phyloP scores from a whole-genome alignment of 176 grass and related monocot species.

The Avena eriantha region DNA sequence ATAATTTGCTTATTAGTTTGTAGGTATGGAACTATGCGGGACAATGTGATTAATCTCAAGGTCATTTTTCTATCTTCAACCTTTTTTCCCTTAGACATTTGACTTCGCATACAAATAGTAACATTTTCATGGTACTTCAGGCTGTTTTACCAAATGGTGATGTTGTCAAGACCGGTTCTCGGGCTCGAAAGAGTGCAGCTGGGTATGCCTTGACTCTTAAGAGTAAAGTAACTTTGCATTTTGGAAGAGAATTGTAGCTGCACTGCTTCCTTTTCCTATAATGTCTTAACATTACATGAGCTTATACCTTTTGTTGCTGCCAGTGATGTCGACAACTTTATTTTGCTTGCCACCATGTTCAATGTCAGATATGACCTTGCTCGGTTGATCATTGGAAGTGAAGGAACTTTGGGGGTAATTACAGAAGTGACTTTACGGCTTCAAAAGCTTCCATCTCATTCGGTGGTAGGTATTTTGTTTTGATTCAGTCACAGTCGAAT shows the following conservation, averaged over 20 bases:
- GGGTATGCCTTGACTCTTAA: conserved; percentile 65
- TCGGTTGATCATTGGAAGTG: conserved; percentile 95
- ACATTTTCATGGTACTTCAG: conserved; percentile 47
- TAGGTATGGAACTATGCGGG: conserved; percentile 99
- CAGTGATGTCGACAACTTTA: not conserved
- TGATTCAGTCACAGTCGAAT: conserved; percentile 2
- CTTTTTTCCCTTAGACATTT: conserved; percentile 20
- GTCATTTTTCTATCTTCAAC: conserved; percentile 47
- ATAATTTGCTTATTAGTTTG: conserved; percentile 78
- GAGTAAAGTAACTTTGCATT: conserved; percentile 2
- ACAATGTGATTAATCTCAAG: conserved; percentile 96
- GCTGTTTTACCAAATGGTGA: conserved; percentile 95
- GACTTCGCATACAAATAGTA: conserved; percentile 26
- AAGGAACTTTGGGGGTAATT: conserved; percentile 95
- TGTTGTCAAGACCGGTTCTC: conserved; percentile 82
- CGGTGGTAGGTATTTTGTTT: conserved; percentile 65
- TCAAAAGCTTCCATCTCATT: conserved; percentile 91
- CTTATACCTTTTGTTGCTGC: conserved; percentile 29
- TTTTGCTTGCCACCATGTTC: conserved; percentile 25
- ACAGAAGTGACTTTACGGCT: conserved; percentile 96
- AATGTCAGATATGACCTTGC: conserved; percentile 88
- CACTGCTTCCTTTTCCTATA: conserved; percentile 32
- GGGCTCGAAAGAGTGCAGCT: conserved; percentile 95
- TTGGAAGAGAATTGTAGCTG: conserved; percentile 8
- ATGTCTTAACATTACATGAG: not conserved